A percentile compares a stretch with the other conserved stretches of the same genome.
These are phyloP conservation scores for Chaetomidium leptoderma DNA, from an alignment of 495 filamentous ascomycete genomes.

Conservation along the genomic window DNA sequence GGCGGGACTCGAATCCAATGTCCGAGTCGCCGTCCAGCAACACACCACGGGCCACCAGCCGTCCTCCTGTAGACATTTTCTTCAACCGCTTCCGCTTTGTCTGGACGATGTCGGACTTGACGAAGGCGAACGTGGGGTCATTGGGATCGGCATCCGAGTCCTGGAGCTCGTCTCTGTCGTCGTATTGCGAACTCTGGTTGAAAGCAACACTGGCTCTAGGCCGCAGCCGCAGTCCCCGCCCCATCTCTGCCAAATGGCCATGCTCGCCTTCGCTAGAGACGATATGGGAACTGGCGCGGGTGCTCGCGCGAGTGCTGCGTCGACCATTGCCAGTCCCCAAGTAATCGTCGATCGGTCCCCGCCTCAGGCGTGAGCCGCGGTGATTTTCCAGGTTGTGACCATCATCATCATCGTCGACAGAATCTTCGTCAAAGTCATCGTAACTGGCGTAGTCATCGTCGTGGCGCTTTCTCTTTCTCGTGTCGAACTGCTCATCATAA, in stretches of 20 bases:
- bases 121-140: constrained; percentile 31
- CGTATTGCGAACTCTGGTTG: constrained; percentile 20
- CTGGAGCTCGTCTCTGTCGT: constrained; percentile 46
- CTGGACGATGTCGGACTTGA: constrained; percentile 40
- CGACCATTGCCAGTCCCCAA: constrained; percentile 1
- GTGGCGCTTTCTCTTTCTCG: constrained; percentile 24
- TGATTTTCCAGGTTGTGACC: constrained; percentile 20
- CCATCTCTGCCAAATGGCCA: background rate
- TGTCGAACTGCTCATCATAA: constrained; percentile 10
- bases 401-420: constrained; percentile 27
- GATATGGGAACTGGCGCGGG: constrained; percentile 23
- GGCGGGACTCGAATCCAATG: constrained; percentile 45
- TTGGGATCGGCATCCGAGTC: constrained; percentile 31
- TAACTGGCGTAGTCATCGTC: constrained; percentile 17
- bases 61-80: background rate
- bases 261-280: constrained; percentile 23
- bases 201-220: constrained; percentile 1
- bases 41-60: background rate
- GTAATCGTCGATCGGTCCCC: constrained; percentile 5
- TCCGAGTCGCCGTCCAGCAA: constrained; percentile 31
- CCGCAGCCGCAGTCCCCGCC: constrained; percentile 4
- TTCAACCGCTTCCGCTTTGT: constrained; percentile 3
- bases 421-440: constrained; percentile 33
- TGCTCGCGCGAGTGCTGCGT: constrained; percentile 24
- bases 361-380: constrained; percentile 7